These are phyloP conservation scores for Oryza coarctata DNA, from an alignment of 176 grass and related monocot species.

Conservation along the genomic window DNA sequence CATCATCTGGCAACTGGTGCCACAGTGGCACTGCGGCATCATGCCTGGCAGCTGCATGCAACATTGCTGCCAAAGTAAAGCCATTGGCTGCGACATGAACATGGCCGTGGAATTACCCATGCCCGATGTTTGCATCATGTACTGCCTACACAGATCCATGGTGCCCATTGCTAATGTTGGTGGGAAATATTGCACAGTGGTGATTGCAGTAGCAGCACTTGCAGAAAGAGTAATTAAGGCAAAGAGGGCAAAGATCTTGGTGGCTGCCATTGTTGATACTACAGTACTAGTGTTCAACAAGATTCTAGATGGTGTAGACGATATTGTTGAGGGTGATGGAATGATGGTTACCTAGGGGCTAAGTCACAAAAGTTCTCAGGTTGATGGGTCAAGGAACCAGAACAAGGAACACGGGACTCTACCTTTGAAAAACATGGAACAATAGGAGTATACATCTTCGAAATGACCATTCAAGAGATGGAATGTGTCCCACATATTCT, in stretches of 20 bases:
- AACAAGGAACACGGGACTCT: no score
- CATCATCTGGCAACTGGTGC: not conserved
- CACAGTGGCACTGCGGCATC: not conserved
- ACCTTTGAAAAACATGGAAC: no score
- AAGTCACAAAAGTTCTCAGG: no score
- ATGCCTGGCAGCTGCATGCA: not conserved
- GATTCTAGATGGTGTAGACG: not conserved
- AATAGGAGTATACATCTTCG: no score
- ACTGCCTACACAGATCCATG: slow-evolving; percentile 1
- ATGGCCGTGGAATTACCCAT: not conserved
- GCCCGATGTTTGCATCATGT: not conserved
- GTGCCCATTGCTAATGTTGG: not conserved
- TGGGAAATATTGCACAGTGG: slow-evolving; percentile 4
- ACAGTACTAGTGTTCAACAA: not conserved
- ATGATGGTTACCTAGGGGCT: not conserved
- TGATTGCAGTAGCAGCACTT: not conserved
- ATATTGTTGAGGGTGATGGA: not conserved
- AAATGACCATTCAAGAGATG: no score
- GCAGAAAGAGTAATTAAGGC: not conserved
- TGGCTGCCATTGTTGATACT: not conserved
- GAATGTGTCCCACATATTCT: no score
- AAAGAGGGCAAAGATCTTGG: slow-evolving; percentile 1
- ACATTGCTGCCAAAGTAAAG: not conserved
- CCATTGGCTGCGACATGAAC: not conserved
- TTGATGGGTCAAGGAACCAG: no score